Percentiles rank a stretch among this genome's conserved stretches.
phyloP scores from a whole-genome alignment of 2,329 filamentous ascomycete genomes.

The Aspergillus sp. region DNA sequence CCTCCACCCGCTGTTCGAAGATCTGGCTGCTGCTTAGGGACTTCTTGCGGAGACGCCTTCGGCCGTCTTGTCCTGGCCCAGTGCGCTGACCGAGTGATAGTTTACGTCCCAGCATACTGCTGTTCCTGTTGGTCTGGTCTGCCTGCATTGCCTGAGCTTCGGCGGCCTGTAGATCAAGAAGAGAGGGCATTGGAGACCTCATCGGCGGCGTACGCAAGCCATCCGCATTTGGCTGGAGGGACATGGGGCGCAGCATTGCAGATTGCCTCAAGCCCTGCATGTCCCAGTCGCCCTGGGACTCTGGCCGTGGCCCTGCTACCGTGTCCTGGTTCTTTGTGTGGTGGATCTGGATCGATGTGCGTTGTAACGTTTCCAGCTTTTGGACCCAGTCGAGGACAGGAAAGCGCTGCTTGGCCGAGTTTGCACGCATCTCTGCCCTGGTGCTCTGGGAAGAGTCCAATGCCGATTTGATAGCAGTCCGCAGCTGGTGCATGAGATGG shows the following conservation, averaged over 20 bases:
- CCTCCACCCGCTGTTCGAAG: not conserved
- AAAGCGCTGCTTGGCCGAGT: conserved; percentile 65
- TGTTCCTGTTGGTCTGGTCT: conserved; percentile 31
- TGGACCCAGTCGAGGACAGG: conserved; percentile 68
- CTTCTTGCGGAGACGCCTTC: not conserved
- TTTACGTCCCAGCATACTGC: conserved; percentile 31
- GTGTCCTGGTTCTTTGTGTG: not conserved
- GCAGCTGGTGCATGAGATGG: conserved; percentile 66
- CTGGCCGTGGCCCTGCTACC: conserved; percentile 46
- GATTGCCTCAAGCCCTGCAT: not conserved
- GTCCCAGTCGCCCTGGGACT: not conserved
- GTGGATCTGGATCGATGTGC: conserved; percentile 59
- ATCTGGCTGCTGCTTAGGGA: not conserved
- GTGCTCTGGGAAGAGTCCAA: conserved; percentile 52
- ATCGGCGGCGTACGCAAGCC: not conserved
- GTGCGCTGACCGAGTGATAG: conserved; percentile 42
- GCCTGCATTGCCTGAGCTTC: not conserved
- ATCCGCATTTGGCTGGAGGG: not conserved
- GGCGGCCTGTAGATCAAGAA: not conserved
- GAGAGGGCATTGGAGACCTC: not conserved
- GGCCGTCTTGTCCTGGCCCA: conserved; percentile 35
- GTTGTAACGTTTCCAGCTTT: conserved; percentile 62
- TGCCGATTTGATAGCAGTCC: conserved; percentile 60
- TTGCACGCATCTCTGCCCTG: conserved; percentile 64
- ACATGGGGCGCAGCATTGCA: not conserved